Evolutionary conservation across 2,329 filamentous ascomycete species (phyloP).

Genomic region (Fusarium sarcochroum): DNA sequence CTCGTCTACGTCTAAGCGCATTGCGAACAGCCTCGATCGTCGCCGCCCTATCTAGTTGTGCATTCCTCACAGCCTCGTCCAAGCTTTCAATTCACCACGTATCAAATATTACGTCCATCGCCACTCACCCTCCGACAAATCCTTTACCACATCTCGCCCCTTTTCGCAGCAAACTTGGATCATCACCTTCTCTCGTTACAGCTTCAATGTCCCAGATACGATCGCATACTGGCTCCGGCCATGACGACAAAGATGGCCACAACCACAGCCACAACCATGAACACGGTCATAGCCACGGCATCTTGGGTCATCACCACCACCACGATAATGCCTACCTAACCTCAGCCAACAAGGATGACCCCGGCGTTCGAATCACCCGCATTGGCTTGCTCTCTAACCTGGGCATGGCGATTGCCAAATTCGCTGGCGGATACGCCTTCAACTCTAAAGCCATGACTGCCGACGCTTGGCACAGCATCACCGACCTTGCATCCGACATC

Average conservation of each 20-base stretch:
- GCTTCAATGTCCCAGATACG: slow-evolving; percentile 52
- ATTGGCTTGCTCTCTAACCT: slow-evolving; percentile 83
- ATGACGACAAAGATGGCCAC: slow-evolving; percentile 30
- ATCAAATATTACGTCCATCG: slow-evolving; percentile 35
- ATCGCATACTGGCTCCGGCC: slow-evolving; percentile 48
- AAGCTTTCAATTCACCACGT: slow-evolving; percentile 35
- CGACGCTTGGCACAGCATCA: slow-evolving; percentile 95
- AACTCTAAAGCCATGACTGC: slow-evolving; percentile 94
- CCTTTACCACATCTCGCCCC: slow-evolving; percentile 43
- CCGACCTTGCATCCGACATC: slow-evolving; percentile 94
- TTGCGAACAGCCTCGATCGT: slow-evolving; percentile 43
- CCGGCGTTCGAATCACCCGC: slow-evolving; percentile 73
- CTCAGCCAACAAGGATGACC: slow-evolving; percentile 83
- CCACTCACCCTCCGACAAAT: slow-evolving; percentile 31
- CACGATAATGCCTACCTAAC: slow-evolving; percentile 95
- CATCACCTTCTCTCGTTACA: slow-evolving; percentile 47
- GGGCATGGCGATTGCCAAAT: slow-evolving; percentile 94
- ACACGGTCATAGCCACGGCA: slow-evolving; percentile 42
- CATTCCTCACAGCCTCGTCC: slow-evolving; percentile 44
- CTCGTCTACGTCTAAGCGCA: slow-evolving; percentile 42
- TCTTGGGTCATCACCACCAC: slow-evolving; percentile 77
- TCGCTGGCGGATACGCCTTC: slow-evolving; percentile 91
- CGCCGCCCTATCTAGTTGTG: slow-evolving; percentile 46
- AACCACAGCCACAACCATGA: slow-evolving; percentile 47
- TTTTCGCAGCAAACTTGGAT: slow-evolving; percentile 41